Evolutionary conservation across 441 rosid species (phyloP), one percentile per base, ranked within the genome.

Genomic region (Kokia cookei): DNA sequence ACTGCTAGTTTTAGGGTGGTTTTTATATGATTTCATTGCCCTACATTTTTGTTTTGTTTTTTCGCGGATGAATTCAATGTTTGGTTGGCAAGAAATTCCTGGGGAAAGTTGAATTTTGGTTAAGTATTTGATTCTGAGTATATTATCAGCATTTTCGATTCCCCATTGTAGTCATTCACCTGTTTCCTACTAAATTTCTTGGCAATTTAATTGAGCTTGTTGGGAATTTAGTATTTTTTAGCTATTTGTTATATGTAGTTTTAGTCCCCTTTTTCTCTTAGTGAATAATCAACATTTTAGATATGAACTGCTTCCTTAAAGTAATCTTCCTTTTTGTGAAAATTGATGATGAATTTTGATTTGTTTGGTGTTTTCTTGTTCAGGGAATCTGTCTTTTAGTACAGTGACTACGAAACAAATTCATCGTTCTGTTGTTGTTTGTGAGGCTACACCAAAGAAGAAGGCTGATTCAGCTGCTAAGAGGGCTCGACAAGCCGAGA

Each of bases 401-500:
- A 61, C 69, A 72, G 61, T 65, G 58, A 80, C 76, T 69, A 80
- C 70, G 80, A 86, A 82, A 80, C 86, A 85, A 70, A 58, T 7
- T 54, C 87, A 86, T 77, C 83, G 53, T 43, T 82, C 81, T 32
- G 76, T 93, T 61, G 77, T 93, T 61, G 96, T 88, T 14, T 95
- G 98, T 45, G 96, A 88, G 83, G 95, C 88, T 63, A 87, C 90
- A 77, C 86, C 98, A 0, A 82, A 62, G 64, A 89, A 80, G 82
- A 90, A 84, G 75, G 85, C 93, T n/a, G 97, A 93, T 81, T 93
- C 99, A 12, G 99, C 97, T 72, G 92, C 76, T 1, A 93, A 95
- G 87, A 87, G 99, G 81, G 86, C 88, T 74, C 88, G 95, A 27
- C 99, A 90, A 79, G 83, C 90, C 24, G 97, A 93, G 85, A 93